Percentiles rank a stretch among this genome's conserved stretches.
phyloP scores from a whole-genome alignment of 805 yeast species.

The Candida caryicola region DNA sequence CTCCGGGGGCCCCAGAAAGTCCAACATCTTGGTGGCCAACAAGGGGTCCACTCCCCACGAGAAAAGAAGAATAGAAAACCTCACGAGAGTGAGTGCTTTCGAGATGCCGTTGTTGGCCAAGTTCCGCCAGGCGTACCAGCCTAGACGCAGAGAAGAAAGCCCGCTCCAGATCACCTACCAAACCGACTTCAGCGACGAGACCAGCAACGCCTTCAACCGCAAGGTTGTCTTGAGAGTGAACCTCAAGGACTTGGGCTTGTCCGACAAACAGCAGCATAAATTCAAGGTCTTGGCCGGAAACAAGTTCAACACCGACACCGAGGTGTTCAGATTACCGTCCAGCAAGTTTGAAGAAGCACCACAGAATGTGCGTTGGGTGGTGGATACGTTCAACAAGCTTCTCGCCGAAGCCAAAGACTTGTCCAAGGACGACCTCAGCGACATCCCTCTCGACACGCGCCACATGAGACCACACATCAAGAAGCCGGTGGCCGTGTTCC shows the following conservation, averaged over 20 bases:
- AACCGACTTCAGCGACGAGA: conserved; percentile 70
- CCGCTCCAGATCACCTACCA: conserved; percentile 66
- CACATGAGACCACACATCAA: conserved; percentile 51
- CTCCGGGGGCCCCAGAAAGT: conserved; percentile 33
- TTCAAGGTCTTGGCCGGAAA: conserved; percentile 75
- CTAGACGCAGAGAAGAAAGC: conserved; percentile 38
- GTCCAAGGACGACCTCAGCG: conserved; percentile 60
- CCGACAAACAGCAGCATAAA: conserved; percentile 59
- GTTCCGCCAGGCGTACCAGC: conserved; percentile 66
- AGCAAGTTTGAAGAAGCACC: conserved; percentile 71
- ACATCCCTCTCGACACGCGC: conserved; percentile 79
- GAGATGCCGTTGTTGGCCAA: conserved; percentile 84
- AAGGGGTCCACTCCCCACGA: conserved; percentile 38
- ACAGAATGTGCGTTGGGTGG: conserved; percentile 77
- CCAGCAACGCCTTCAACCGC: conserved; percentile 58
- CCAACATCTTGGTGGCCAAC: conserved; percentile 34
- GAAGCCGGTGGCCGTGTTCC: conserved; percentile 50
- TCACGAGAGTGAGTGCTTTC: conserved; percentile 82
- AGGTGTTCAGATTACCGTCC: conserved; percentile 61
- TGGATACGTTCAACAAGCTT: conserved; percentile 60
- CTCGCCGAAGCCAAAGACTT: conserved; percentile 62
- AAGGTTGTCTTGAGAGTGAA: conserved; percentile 62
- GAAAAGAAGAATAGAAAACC: conserved; percentile 71
- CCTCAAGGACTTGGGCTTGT: conserved; percentile 53
- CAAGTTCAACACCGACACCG: conserved; percentile 63